Evolutionary conservation across 2,329 filamentous ascomycete genomes (phyloP), one percentile per base, ranked within the genome.

Genomic region (Aspergillus sp.): DNA sequence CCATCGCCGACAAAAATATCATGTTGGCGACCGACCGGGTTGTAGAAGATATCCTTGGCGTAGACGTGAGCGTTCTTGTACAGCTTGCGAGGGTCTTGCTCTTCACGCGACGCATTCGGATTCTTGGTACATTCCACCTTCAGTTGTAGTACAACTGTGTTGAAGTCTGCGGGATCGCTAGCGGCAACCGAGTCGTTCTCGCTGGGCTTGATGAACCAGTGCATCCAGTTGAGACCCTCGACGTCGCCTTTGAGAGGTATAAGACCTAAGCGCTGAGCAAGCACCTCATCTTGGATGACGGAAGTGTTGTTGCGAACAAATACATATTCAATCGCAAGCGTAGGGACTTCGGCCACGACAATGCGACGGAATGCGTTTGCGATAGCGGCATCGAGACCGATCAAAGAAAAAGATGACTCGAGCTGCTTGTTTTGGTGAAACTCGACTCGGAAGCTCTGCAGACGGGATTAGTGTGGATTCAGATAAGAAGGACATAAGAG

Each of bases 341-440:
- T 95, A 17, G 93, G 92, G 53, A 99, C 90, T 80, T 99, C 96
- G 66, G 93, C 85, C 75, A 99, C 89, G 69, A 98, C 84, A 68
- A 98, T 98, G 68, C 95, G 91, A 60, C 95, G 92, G 81, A 98
- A 96, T 70, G 96, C 95, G 75, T 99, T 99, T 70, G 95, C 91
- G 72, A 99, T 87, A 54, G 91, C 88, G 69, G 95, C 92, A 73
- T 99, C 95, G 68, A 97, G 79, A 66, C 93, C 93, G 68, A 96
- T 84, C 63, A 99, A 86, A 34, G 93, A 97, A 80, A 99, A 99
- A 56, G 89, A 89, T 44, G 91, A 82, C 69, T 96, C 87, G 71
- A 86, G 84, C 58, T 83, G 83, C 49, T 89, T 83, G 74, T 96
- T 95, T 65, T 90, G 83, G 83, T 98, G 91, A 74, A 96, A 96